Percentiles rank a stretch among this genome's conserved stretches.
Evolutionary conservation across 345 rosid genomes (phyloP).

Genomic region (Murraya paniculata): DNA sequence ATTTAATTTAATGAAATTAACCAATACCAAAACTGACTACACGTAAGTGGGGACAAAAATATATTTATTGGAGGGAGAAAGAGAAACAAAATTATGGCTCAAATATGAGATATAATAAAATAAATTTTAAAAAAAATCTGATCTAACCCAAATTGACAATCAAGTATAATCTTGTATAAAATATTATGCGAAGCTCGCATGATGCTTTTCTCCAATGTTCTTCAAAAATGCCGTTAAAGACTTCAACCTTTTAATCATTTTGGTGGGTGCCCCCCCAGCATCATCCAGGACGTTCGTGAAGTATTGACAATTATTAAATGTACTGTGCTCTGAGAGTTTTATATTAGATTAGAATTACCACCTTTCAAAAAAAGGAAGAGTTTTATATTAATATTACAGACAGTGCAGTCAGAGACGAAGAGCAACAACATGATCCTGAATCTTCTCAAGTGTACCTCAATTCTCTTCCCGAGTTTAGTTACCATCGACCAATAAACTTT

Average conservation of each 20-base stretch:
- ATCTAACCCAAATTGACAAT: not conserved
- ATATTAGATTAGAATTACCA: not conserved
- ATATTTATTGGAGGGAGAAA: too few relatives aligned
- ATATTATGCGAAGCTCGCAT: not conserved
- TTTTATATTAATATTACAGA: not conserved
- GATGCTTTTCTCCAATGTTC: constrained; percentile 11
- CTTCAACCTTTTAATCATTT: constrained; percentile 15
- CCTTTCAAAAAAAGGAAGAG: too few relatives aligned
- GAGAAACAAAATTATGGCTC: not conserved
- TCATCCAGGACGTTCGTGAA: not conserved
- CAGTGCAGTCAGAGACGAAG: not conserved
- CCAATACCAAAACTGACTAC: not conserved
- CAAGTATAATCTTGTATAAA: not conserved
- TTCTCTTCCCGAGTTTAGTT: not conserved
- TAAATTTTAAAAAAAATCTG: not conserved
- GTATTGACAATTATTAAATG: not conserved
- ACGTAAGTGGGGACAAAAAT: not conserved
- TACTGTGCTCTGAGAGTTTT: not conserved
- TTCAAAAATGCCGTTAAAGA: not conserved
- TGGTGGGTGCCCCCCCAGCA: not conserved
- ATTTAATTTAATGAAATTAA: too few relatives aligned
- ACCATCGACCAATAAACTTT: too few relatives aligned
- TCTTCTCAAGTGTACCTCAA: not conserved
- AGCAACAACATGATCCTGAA: constrained; percentile 1
- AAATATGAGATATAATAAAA: not conserved